These are phyloP conservation scores for Hanseniaspora meyeri DNA, from an alignment of 805 yeast species.

Conservation along the genomic window DNA sequence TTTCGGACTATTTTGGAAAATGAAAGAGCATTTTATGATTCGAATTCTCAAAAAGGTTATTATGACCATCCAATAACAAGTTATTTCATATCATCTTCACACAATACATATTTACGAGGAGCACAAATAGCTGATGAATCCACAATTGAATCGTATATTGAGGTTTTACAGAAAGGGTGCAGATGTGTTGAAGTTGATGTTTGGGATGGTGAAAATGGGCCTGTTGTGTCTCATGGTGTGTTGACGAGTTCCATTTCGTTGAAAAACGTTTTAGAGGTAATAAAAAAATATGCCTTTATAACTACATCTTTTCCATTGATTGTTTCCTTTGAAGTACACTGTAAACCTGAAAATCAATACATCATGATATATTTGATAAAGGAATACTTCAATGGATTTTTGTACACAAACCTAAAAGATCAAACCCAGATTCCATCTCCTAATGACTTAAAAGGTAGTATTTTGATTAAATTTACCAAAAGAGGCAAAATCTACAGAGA, in stretches of 20 bases:
- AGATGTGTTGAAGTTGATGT: conserved; percentile 89
- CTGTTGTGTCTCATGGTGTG: conserved; percentile 86
- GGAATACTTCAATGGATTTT: conserved; percentile 45
- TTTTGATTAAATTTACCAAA: conserved; percentile 69
- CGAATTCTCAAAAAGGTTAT: conserved; percentile 25
- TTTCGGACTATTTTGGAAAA: conserved; percentile 26
- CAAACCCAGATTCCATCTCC: conserved; percentile 58
- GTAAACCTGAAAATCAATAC: conserved; percentile 56
- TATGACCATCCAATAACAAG: conserved; percentile 61
- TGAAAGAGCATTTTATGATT: conserved; percentile 20
- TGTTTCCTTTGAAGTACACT: conserved; percentile 73
- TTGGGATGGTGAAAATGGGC: conserved; percentile 79
- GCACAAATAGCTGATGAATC: conserved; percentile 79
- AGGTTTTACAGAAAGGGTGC: conserved; percentile 82
- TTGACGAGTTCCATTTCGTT: conserved; percentile 66
- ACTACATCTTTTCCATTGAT: conserved; percentile 77
- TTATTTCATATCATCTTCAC: conserved; percentile 85
- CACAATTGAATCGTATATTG: conserved; percentile 78
- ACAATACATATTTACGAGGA: conserved; percentile 83
- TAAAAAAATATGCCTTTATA: conserved; percentile 80
- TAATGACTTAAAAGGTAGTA: conserved; percentile 49
- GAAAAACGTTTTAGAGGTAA: conserved; percentile 53
- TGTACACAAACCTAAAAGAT: conserved; percentile 28
- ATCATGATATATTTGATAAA: conserved; percentile 42
- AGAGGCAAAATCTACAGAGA: conserved; percentile 25